phyloP scores from a whole-genome alignment of 805 yeast genomes.

The Pichia nakasei region DNA sequence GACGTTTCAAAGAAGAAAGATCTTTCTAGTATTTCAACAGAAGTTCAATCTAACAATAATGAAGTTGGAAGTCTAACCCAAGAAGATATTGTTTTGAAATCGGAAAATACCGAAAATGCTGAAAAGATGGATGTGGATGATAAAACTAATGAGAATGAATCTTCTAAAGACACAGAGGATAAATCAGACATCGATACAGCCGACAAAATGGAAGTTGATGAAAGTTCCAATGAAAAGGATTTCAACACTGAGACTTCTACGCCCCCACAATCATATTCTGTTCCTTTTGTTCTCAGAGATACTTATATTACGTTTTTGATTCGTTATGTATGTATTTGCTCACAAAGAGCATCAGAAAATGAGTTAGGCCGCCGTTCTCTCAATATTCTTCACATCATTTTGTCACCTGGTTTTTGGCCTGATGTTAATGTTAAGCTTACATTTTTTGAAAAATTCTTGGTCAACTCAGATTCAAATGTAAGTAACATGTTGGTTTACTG shows the following conservation, averaged over 20 bases:
- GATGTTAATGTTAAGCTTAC: slow-evolving; percentile 81
- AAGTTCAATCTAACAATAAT: too few species aligned
- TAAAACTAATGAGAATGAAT: background rate
- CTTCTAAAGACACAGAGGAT: background rate
- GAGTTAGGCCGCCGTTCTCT: slow-evolving; percentile 77
- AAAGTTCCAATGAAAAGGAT: slow-evolving; percentile 26
- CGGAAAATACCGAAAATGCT: background rate
- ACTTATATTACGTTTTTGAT: slow-evolving; percentile 85
- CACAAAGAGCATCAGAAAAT: slow-evolving; percentile 75
- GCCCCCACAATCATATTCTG: slow-evolving; percentile 44
- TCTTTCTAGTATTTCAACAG: too few species aligned
- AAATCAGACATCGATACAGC: background rate
- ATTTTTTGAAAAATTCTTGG: slow-evolving; percentile 80
- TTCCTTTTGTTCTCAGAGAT: slow-evolving; percentile 76
- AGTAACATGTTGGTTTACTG: slow-evolving; percentile 68
- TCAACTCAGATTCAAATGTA: slow-evolving; percentile 66
- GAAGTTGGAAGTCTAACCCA: too few species aligned
- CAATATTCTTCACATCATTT: slow-evolving; percentile 61
- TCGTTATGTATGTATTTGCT: slow-evolving; percentile 78
- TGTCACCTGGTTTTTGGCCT: slow-evolving; percentile 73
- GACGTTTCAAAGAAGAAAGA: background rate
- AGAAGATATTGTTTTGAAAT: background rate
- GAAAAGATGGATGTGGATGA: slow-evolving; percentile 7
- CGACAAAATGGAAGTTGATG: background rate
- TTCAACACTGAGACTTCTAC: too few species aligned